A percentile compares a stretch with the other conserved stretches of the same genome.
Conservation (phyloP, 1,284 basidiomycete genomes). For the Gomphus sp. region DNA sequence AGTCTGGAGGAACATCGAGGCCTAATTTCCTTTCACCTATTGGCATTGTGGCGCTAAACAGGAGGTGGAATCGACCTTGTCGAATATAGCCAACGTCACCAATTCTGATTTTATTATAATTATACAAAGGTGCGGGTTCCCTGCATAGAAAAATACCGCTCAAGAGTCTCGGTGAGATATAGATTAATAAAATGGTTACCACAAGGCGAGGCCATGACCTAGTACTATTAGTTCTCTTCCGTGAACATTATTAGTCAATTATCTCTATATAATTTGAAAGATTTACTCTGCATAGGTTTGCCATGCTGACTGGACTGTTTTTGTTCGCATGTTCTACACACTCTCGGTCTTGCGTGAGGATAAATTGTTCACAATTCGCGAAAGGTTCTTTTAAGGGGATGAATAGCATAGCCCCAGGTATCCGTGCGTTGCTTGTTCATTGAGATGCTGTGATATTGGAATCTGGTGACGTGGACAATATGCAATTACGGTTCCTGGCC, state of each 20-base stretch:
- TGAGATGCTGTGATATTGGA: too few relatives aligned
- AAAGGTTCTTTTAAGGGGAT: too few relatives aligned
- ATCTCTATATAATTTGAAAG: neutral
- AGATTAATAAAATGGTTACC: neutral
- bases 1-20: neutral
- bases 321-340: neutral
- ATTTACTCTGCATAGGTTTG: neutral
- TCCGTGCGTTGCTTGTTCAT: too few relatives aligned
- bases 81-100: conserved; percentile 2
- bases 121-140: neutral
- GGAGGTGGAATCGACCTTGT: neutral
- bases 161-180: neutral
- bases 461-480: too few relatives aligned
- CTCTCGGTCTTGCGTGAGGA: too few relatives aligned
- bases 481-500: too few relatives aligned
- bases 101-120: neutral
- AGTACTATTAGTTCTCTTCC: neutral
- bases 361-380: too few relatives aligned
- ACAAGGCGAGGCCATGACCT: neutral
- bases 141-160: neutral
- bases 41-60: neutral
- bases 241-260: neutral
- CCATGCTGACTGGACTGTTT: neutral
- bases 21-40: too few relatives aligned
- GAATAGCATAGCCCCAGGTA: too few relatives aligned